Base-by-base conservation (phyloP, 345 rosid species). In the Arabis hirsuta region DNA sequence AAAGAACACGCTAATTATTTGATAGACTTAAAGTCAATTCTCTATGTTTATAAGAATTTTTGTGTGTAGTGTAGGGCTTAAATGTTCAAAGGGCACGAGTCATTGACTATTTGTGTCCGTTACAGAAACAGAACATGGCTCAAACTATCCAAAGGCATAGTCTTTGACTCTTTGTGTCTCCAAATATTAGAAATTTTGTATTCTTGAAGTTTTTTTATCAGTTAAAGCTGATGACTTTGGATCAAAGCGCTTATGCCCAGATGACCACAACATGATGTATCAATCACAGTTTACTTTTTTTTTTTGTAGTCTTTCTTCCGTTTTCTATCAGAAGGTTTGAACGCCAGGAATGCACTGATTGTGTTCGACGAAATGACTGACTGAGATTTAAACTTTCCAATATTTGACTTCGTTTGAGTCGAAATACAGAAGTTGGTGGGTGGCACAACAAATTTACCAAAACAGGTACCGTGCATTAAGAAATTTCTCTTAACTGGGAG, bases 281-380 rank as follows among this genome's bases (percentile, higher is more conserved):
- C 39, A 20, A 51, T 32, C 62, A 45, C 55, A 31, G 6, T 2
- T 38, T 9, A 22, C 22, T 36, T 20, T 22, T 6, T 36, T 36
- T 20, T 22, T 6, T 36, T 36, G 41, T n/a, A 24, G 20, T 34
- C 0, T 14, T 11, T 27, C 22, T 45, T 62, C 19, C n/a, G 16
- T 45, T 13, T 6, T 9, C 13, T 13, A 9, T 16, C n/a, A 4
- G 7, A 41, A 14, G 4, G 39, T 9, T 46, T 73, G 77, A 73
- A 65, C 44, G 44, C 19, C 48, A 54, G 2, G 38, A 34, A 20
- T 22, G 68, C 78, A 34, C 55, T 52, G 62, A 11, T 58, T 11
- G 1, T 67, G 68, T 67, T 74, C 73, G 78, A 74, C 32, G 56
- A 74, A 74, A 51, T 74, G 68, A 51, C 68, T 67, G 62, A 67